These are phyloP conservation scores for Sphaerostilbella broomeana DNA, from an alignment of 2,329 filamentous ascomycete species.

Conservation along the genomic window DNA sequence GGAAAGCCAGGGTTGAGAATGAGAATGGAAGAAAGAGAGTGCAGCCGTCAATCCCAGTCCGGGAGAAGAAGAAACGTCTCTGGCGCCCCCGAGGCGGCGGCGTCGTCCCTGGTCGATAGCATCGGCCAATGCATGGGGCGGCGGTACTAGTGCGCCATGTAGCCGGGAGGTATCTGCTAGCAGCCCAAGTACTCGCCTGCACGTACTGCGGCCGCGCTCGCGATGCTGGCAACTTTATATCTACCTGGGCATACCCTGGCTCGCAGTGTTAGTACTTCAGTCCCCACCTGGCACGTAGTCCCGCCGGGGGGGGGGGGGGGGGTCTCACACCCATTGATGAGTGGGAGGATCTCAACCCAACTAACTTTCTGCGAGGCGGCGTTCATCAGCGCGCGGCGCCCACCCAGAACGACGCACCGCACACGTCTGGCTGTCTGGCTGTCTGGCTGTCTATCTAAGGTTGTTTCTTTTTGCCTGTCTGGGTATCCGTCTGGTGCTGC, in stretches of 20 bases:
- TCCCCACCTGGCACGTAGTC: slow-evolving; percentile 31
- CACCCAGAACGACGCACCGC: slow-evolving; percentile 7
- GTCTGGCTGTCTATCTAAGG: no score
- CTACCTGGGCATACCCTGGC: slow-evolving; percentile 28
- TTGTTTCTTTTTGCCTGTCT: no score
- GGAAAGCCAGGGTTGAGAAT: slow-evolving; percentile 24
- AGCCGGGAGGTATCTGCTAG: not conserved
- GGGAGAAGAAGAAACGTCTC: slow-evolving; percentile 35
- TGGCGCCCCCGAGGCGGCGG: slow-evolving; percentile 31
- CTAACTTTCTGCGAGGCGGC: slow-evolving; percentile 26
- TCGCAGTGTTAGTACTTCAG: slow-evolving; percentile 27
- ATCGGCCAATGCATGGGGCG: slow-evolving; percentile 30
- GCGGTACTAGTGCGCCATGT: slow-evolving; percentile 24
- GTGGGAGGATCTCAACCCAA: slow-evolving; percentile 33
- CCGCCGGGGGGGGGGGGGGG: no score
- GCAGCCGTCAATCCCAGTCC: slow-evolving; percentile 28
- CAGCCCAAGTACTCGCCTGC: slow-evolving; percentile 3
- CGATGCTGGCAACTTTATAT: slow-evolving; percentile 24
- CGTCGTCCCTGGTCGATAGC: slow-evolving; percentile 29
- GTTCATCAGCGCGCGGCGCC: slow-evolving; percentile 20
- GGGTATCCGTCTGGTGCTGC: slow-evolving; percentile 1
- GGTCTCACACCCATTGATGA: slow-evolving; percentile 35
- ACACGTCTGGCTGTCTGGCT: no score
- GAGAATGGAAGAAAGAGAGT: slow-evolving; percentile 24
- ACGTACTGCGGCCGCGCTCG: not conserved